These are phyloP conservation scores for Calvatia gigantea DNA, from an alignment of 768 basidiomycete genomes.

Conservation along the genomic window DNA sequence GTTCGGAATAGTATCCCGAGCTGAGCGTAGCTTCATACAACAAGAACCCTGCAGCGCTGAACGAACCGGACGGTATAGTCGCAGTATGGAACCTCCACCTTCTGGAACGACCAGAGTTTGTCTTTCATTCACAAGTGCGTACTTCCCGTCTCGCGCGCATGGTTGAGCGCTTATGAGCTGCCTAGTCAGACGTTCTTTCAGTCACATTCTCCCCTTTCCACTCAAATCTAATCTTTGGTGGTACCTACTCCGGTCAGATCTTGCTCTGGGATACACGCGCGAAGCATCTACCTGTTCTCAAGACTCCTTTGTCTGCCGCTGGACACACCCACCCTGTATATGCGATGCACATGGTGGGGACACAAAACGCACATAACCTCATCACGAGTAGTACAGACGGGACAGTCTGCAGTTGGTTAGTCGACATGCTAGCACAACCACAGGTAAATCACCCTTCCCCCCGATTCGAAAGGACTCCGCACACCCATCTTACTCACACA, in stretches of 20 bases:
- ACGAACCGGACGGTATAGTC: constrained; percentile 96
- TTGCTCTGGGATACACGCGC: constrained; percentile 97
- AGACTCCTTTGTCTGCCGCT: constrained; percentile 92
- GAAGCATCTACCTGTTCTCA: constrained; percentile 92
- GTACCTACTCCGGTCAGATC: constrained; percentile 99
- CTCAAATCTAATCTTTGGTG: constrained; percentile 94
- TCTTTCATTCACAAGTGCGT: constrained; percentile 95
- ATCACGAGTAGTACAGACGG: constrained; percentile 98
- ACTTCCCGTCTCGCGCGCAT: not conserved
- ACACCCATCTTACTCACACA: too few relatives aligned
- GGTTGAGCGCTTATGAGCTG: not conserved
- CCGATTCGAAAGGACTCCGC: not conserved
- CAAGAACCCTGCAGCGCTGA: constrained; percentile 89
- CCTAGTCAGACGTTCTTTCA: constrained; percentile 93
- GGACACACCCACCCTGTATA: constrained; percentile 99
- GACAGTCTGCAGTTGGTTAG: constrained; percentile 94
- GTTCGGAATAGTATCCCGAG: constrained; percentile 76
- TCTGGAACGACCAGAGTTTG: constrained; percentile 92
- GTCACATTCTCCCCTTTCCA: constrained; percentile 98
- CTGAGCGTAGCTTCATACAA: constrained; percentile 95
- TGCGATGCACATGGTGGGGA: constrained; percentile 97
- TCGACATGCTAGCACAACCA: constrained; percentile 98
- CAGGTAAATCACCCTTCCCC: constrained; percentile 50
- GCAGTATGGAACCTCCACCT: constrained; percentile 97
- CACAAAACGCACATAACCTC: constrained; percentile 97